phyloP scores from a whole-genome alignment of 2,329 filamentous ascomycete species.

The Botrytis byssoidea region DNA sequence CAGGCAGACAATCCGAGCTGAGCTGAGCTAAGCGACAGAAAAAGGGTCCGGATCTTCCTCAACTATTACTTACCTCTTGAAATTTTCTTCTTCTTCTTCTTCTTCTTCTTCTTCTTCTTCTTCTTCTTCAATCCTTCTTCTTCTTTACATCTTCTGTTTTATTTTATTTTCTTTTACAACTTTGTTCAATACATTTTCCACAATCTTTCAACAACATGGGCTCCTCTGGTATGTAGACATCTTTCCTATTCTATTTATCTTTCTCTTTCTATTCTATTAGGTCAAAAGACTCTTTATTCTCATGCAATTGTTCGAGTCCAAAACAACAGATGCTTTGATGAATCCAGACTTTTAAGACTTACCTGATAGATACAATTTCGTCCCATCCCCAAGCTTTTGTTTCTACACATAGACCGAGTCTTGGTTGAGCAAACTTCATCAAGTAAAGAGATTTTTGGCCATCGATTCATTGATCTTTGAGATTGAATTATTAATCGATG shows the following conservation, averaged over 20 bases:
- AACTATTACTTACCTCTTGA: background rate
- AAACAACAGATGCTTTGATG: background rate
- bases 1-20: background rate
- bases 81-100: background rate
- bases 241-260: background rate
- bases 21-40: background rate
- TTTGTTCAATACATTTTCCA: background rate
- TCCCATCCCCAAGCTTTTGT: background rate
- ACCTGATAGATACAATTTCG: background rate
- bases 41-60: slow-evolving; percentile 1
- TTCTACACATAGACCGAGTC: background rate
- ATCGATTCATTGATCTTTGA: background rate
- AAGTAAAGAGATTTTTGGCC: background rate
- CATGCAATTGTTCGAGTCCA: background rate
- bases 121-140: too few relatives aligned
- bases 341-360: background rate
- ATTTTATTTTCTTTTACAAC: background rate
- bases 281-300: background rate
- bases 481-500: background rate
- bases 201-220: background rate
- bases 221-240: background rate
- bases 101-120: background rate
- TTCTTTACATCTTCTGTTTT: background rate
- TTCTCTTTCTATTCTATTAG: background rate
- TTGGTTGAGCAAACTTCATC: background rate